Percentiles rank a stretch among this genome's conserved stretches.
phyloP scores from a whole-genome alignment of 805 yeast species.

The Cyberlindnera maritima region DNA sequence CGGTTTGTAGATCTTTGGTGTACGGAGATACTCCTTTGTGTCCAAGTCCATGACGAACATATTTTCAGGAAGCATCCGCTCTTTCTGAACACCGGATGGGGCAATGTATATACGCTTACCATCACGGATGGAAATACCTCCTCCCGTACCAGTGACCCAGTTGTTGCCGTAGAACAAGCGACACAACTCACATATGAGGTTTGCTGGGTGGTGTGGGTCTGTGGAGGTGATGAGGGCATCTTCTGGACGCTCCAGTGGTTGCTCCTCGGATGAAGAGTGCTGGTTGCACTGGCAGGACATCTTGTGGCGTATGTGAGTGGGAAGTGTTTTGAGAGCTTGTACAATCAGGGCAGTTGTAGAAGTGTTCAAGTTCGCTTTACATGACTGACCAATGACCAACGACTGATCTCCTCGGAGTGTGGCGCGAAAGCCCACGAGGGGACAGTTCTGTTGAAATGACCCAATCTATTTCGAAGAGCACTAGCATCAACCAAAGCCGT shows the following conservation, averaged over 20 bases:
- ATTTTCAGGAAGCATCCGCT: constrained; percentile 75
- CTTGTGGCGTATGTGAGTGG: background rate
- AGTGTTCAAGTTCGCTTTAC: too few species aligned
- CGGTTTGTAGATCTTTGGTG: constrained; percentile 74
- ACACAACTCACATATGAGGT: constrained; percentile 80
- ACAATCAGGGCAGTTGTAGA: too few species aligned
- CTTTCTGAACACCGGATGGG: constrained; percentile 97
- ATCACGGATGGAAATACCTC: constrained; percentile 76
- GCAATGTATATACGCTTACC: constrained; percentile 67
- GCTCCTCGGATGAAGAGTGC: background rate
- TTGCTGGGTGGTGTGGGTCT: constrained; percentile 56
- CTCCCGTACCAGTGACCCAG: constrained; percentile 97
- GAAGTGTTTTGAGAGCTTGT: too few species aligned
- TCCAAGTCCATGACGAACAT: constrained; percentile 72
- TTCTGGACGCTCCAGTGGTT: constrained; percentile 6
- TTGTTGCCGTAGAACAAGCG: constrained; percentile 70
- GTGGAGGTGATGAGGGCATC: constrained; percentile 23
- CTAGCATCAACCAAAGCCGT: too few species aligned
- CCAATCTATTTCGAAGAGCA: too few species aligned
- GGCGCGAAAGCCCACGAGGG: background rate
- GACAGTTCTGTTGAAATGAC: background rate
- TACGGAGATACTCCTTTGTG: constrained; percentile 48
- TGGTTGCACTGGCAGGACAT: constrained; percentile 12
- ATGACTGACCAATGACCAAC: too few species aligned
- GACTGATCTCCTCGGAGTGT: background rate